Conservation (phyloP, 805 yeast genomes). For the Nakazawaea ishiwadae region DNA sequence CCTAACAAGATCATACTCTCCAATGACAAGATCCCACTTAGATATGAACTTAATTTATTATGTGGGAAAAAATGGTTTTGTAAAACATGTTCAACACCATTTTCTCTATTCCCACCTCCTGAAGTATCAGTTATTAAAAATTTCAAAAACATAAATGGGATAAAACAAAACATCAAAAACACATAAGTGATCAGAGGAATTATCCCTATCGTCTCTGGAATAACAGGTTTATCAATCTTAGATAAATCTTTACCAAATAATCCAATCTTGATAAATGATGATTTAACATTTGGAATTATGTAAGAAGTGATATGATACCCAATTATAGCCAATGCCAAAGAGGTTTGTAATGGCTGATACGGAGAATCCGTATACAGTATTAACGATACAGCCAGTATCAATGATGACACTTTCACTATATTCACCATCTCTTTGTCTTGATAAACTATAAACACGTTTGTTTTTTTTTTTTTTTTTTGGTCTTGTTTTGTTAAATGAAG, state of each 20-base stretch:
- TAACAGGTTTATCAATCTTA: constrained; percentile 64
- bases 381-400: constrained; percentile 14
- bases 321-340: constrained; percentile 60
- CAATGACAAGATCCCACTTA: constrained; percentile 78
- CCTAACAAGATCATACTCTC: constrained; percentile 85
- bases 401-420: constrained; percentile 5
- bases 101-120: constrained; percentile 56
- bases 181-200: constrained; percentile 79
- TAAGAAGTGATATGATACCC: constrained; percentile 59
- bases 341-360: constrained; percentile 47
- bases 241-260: constrained; percentile 82
- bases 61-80: constrained; percentile 56
- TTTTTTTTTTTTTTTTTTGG: no score
- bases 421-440: no score
- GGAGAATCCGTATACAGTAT: constrained; percentile 15
- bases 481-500: no score
- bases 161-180: constrained; percentile 74
- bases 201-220: constrained; percentile 93
- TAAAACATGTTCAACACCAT: no score
- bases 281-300: constrained; percentile 66
- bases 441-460: no score
- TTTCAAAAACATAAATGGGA: constrained; percentile 83
- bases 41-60: constrained; percentile 75
- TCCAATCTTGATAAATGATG: constrained; percentile 70
- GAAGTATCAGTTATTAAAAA: constrained; percentile 56